Percentiles rank a stretch among this genome's conserved stretches.
Conservation (phyloP, 768 basidiomycete species). For the Auricularia auricula-judae region DNA sequence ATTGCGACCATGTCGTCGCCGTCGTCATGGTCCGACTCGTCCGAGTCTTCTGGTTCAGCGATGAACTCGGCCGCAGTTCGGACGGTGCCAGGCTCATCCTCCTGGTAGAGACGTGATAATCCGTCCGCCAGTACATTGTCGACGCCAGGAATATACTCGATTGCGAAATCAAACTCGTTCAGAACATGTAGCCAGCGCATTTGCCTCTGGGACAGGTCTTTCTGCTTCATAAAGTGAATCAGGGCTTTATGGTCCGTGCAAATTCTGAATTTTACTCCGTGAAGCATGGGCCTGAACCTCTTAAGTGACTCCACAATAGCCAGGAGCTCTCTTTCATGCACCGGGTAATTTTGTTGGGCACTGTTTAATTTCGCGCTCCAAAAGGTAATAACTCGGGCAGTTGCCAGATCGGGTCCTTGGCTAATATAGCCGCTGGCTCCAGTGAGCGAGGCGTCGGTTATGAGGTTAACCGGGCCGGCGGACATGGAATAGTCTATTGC, state of each 20-base stretch:
- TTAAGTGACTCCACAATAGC: constrained; percentile 22
- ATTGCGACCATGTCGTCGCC: no score
- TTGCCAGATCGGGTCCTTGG: no score
- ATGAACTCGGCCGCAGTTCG: not conserved
- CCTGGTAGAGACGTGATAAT: constrained; percentile 8
- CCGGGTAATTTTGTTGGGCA: constrained; percentile 20
- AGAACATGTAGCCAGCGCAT: constrained; percentile 26
- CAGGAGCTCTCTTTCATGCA: constrained; percentile 28
- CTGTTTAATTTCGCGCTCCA: not conserved
- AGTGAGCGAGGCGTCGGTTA: not conserved
- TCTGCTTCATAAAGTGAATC: constrained; percentile 4
- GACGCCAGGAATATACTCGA: constrained; percentile 10
- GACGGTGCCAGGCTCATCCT: not conserved
- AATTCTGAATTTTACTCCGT: constrained; percentile 18
- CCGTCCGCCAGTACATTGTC: constrained; percentile 21
- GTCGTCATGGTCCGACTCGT: not conserved
- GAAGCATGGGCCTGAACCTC: constrained; percentile 15
- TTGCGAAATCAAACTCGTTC: constrained; percentile 18
- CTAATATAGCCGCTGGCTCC: no score
- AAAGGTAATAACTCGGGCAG: no score
- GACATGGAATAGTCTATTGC: constrained; percentile 5
- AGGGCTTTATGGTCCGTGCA: constrained; percentile 23
- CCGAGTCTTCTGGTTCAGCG: not conserved
- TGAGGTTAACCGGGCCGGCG: not conserved
- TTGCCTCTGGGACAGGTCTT: constrained; percentile 22